These are phyloP conservation scores for Allomyces arbusculus DNA, from an alignment of 192 early-diverging fungal genomes.

Conservation along the genomic window DNA sequence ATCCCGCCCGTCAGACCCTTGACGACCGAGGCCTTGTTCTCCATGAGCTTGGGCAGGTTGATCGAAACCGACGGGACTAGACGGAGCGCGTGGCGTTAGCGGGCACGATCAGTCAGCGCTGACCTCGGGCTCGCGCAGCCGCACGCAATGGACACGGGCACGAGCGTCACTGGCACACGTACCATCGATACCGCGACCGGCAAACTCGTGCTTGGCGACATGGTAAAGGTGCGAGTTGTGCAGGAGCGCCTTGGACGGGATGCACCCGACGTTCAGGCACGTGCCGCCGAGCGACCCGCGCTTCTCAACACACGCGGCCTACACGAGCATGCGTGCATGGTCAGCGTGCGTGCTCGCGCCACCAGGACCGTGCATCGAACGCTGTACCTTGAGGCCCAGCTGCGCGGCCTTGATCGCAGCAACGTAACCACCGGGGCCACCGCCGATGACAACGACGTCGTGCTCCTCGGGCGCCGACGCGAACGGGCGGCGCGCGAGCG, in stretches of 20 bases:
- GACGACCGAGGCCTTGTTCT: conserved; percentile 78
- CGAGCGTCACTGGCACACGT: conserved; percentile 3
- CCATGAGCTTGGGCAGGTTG: conserved; percentile 74
- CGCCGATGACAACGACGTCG: conserved; percentile 76
- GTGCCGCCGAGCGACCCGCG: conserved; percentile 91
- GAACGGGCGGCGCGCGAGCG: neutral
- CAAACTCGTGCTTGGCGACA: conserved; percentile 74
- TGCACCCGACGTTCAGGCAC: conserved; percentile 97
- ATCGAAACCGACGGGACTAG: conserved; percentile 56
- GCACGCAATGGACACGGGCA: neutral
- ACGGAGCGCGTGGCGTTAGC: neutral
- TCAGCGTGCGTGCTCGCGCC: neutral
- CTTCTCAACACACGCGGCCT: conserved; percentile 93
- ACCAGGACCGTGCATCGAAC: neutral
- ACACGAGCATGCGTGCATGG: conserved; percentile 1
- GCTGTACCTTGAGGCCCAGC: conserved; percentile 74
- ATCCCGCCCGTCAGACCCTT: conserved; percentile 74
- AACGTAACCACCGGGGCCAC: conserved; percentile 94
- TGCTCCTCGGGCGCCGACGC: conserved; percentile 22
- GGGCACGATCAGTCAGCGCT: neutral
- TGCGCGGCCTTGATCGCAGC: conserved; percentile 98
- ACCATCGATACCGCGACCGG: conserved; percentile 82
- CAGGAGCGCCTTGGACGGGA: conserved; percentile 96
- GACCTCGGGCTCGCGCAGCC: neutral
- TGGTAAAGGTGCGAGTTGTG: conserved; percentile 98